phyloP scores from a whole-genome alignment of 2,329 filamentous ascomycete genomes.

The Penicillium hesseltinei region DNA sequence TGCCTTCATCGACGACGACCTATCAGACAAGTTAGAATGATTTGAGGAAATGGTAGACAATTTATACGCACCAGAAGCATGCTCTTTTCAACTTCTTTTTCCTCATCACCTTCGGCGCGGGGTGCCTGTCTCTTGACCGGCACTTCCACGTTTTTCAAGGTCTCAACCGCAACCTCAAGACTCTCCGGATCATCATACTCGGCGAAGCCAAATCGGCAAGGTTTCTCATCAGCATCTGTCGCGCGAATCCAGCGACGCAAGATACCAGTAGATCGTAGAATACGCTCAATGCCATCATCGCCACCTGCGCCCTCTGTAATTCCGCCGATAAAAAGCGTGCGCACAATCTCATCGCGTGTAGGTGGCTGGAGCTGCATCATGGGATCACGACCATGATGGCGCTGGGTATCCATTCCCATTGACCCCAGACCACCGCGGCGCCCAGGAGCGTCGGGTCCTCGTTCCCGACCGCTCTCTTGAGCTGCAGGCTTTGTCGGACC shows the following conservation, averaged over 20 bases:
- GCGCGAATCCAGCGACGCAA: conserved; percentile 83
- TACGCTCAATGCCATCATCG: conserved; percentile 74
- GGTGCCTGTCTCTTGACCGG: conserved; percentile 71
- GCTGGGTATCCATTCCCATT: conserved; percentile 62
- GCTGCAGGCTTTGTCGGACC: conserved; percentile 60
- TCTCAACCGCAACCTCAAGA: conserved; percentile 77
- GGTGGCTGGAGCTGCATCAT: conserved; percentile 75
- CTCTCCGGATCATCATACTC: conserved; percentile 92
- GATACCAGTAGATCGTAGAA: conserved; percentile 73
- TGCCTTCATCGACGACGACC: conserved; percentile 75
- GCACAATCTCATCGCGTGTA: conserved; percentile 83
- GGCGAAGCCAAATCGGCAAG: conserved; percentile 88
- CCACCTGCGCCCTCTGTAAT: conserved; percentile 76
- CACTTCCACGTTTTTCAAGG: conserved; percentile 77
- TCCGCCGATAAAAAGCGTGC: conserved; percentile 85
- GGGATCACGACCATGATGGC: conserved; percentile 65
- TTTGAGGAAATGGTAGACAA: not conserved
- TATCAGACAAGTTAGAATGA: conserved; percentile 31
- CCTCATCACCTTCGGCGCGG: conserved; percentile 44
- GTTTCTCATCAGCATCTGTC: conserved; percentile 74
- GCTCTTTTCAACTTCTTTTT: conserved; percentile 62
- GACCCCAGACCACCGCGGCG: conserved; percentile 60
- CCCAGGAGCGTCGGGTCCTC: conserved; percentile 44
- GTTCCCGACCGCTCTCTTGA: conserved; percentile 46
- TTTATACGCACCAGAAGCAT: conserved; percentile 59